phyloP scores from a whole-genome alignment of 306 rosid genomes.

The Pyrus communis region DNA sequence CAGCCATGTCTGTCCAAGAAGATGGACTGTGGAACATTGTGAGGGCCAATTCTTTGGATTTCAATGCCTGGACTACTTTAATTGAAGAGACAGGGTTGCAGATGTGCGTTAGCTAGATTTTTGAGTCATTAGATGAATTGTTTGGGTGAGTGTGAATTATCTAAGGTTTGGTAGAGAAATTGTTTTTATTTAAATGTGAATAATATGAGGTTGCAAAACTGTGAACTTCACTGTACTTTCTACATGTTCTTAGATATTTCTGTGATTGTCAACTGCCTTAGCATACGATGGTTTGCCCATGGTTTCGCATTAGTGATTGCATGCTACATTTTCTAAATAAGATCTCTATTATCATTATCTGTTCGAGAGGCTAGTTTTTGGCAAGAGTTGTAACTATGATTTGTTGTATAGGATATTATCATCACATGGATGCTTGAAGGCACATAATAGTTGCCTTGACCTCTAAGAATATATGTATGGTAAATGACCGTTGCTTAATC shows the following conservation, averaged over 20 bases:
- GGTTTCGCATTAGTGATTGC: background rate
- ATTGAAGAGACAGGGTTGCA: constrained; percentile 81
- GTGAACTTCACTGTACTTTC: background rate
- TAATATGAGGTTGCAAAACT: background rate
- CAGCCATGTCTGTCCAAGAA: constrained; percentile 79
- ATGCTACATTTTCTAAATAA: too few relatives aligned
- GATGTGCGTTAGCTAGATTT: constrained; percentile 43
- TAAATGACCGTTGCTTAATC: too few relatives aligned
- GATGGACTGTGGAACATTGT: constrained; percentile 93
- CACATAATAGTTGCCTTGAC: too few relatives aligned
- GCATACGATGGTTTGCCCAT: background rate
- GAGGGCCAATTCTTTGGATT: constrained; percentile 81
- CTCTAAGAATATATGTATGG: too few relatives aligned
- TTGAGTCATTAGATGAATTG: background rate
- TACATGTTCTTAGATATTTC: background rate
- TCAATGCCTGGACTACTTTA: constrained; percentile 85
- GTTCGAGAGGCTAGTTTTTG: too few relatives aligned
- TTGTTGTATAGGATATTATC: too few relatives aligned
- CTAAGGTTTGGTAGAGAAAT: background rate
- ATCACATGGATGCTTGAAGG: too few relatives aligned
- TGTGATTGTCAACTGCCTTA: background rate
- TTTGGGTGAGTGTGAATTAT: background rate
- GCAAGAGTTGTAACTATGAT: too few relatives aligned
- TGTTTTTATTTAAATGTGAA: background rate
- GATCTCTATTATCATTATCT: too few relatives aligned